Percentiles rank a stretch among this genome's conserved stretches.
Conservation (phyloP, 371 early-diverging fungal species). For the Mortierella sp. region DNA sequence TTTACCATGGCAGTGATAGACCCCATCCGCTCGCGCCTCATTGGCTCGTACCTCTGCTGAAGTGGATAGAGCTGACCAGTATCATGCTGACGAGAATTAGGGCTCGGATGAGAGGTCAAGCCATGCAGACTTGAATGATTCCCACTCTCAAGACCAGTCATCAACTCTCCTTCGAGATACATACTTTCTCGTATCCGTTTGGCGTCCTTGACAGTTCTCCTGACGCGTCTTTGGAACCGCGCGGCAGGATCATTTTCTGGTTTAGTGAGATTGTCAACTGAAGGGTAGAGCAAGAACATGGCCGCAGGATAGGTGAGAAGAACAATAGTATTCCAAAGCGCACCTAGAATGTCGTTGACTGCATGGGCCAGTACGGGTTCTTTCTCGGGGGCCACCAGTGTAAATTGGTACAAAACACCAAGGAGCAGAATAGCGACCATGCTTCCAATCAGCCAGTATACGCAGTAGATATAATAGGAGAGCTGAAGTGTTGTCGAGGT, state of each 20-base stretch:
- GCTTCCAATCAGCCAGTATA: slow-evolving; percentile 48
- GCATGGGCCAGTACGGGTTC: slow-evolving; percentile 30
- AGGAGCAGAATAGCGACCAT: slow-evolving; percentile 26
- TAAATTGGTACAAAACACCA: slow-evolving; percentile 30
- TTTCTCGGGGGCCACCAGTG: slow-evolving; percentile 1
- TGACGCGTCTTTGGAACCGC: slow-evolving; percentile 35
- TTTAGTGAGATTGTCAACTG: slow-evolving; percentile 38
- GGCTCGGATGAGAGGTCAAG: slow-evolving; percentile 20
- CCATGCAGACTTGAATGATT: slow-evolving; percentile 35
- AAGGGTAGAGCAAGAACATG: slow-evolving; percentile 48
- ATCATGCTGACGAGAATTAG: slow-evolving; percentile 3
- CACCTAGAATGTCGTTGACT: slow-evolving; percentile 30
- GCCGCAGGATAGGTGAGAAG: slow-evolving; percentile 44
- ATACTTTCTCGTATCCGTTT: slow-evolving; percentile 38
- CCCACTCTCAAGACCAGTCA: slow-evolving; percentile 10
- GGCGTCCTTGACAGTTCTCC: slow-evolving; percentile 36
- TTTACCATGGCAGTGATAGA: slow-evolving; percentile 37
- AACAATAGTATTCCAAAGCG: slow-evolving; percentile 35
- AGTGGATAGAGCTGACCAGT: slow-evolving; percentile 14
- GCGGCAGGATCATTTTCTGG: slow-evolving; percentile 37
- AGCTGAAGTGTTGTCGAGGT: slow-evolving; percentile 43
- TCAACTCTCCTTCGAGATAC: slow-evolving; percentile 29
- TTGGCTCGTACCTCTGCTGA: slow-evolving; percentile 23
- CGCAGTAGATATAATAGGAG: slow-evolving; percentile 38
- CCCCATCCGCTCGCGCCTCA: slow-evolving; percentile 37